Evolutionary conservation across 805 yeast genomes (phyloP), one percentile per base, ranked within the genome.

Genomic region (Brettanomyces nanus): DNA sequence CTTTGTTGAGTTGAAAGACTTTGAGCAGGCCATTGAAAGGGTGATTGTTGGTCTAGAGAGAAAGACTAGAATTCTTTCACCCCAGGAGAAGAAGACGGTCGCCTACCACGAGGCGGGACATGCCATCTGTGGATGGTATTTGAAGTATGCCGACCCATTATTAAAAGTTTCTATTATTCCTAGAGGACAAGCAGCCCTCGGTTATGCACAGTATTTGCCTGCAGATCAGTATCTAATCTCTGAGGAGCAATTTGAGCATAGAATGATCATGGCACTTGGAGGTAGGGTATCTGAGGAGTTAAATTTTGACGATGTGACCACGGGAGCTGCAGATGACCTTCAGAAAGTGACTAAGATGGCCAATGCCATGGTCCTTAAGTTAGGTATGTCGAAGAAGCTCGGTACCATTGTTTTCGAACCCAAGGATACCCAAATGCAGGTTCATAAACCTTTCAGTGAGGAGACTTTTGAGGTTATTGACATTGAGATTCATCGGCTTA

Each of bases 31-130:
- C 6, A 92, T 92, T 48, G 98, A 94, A 63, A 78, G 99, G 56
- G 97, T 90, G 31, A 85, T 89, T 61, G 97, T 94, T 23, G 99
- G 99, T 28, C 68, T 92, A 44, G 97, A 90, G 61, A 85, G 85
- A 69, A 90, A 86, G 62, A 74, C 89, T 13, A 80, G 82, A 53
- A 73, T 92, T 11, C 68, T 94, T 43, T 76, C 86, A 3, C 81
- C 86, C 1, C 89, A 82, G 42, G 97, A 94, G 56, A 85, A 87
- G 63, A 77, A 69, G 45, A 77, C 86, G 20, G 96, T 94, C 40
- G 98, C 98, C 1, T 92, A 83, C 53, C 98, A 94, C 58, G 99
- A 92, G 61, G 98, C 99, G 3, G 99, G 98, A 4, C 98, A 94
- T 62, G 98, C 99, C 9, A 76, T 92, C 43, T 89, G 97, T 61